phyloP scores from a whole-genome alignment of 129 eudicot species.

The Pittosporum tobira region DNA sequence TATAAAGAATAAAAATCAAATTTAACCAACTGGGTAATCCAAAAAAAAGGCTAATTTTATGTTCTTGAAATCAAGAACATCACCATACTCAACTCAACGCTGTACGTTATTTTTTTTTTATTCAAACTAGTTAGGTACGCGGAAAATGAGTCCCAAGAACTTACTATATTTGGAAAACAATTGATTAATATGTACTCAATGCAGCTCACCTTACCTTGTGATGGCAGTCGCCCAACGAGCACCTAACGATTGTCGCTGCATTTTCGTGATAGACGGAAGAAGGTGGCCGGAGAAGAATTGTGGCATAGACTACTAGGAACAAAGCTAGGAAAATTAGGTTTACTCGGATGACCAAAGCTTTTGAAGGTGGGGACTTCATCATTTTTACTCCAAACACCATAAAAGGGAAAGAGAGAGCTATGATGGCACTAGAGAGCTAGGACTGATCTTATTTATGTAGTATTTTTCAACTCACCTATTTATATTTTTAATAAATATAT shows the following conservation, averaged over 20 bases:
- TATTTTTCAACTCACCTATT: no score
- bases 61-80: neutral
- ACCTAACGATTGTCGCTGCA: constrained; percentile 35
- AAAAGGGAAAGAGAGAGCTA: neutral
- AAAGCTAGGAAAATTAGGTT: constrained; percentile 1
- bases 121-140: no score
- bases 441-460: no score
- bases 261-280: constrained; percentile 31
- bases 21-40: neutral
- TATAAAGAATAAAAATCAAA: no score
- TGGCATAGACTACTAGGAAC: constrained; percentile 50
- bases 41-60: neutral
- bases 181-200: neutral
- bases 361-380: constrained; percentile 7
- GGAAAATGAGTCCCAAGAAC: no score
- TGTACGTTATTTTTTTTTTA: no score
- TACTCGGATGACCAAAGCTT: neutral
- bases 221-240: constrained; percentile 63
- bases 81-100: no score
- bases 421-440: neutral
- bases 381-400: neutral
- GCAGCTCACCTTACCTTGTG: constrained; percentile 95
- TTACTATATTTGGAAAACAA: neutral
- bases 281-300: constrained; percentile 61
- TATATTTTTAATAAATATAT: no score